phyloP scores from a whole-genome alignment of 768 basidiomycete genomes.

The Sutorius australiensis region DNA sequence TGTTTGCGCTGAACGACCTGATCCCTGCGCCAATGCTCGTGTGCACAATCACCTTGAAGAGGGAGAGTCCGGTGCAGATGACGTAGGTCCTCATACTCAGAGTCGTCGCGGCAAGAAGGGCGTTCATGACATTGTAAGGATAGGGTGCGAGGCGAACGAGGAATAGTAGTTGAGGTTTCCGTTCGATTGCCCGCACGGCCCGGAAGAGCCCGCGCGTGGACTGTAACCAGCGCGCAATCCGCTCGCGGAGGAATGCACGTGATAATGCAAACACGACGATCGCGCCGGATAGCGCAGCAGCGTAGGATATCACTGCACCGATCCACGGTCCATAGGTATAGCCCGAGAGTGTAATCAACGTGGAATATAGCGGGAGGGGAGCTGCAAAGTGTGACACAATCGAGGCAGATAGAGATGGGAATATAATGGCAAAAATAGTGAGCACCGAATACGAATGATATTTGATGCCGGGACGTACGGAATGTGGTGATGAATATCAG shows the following conservation, averaged over 20 bases:
- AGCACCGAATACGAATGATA: constrained; percentile 8
- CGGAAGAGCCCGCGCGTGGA: constrained; percentile 70
- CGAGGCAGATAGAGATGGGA: constrained; percentile 8
- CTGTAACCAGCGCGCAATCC: constrained; percentile 69
- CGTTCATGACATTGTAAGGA: constrained; percentile 94
- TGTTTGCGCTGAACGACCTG: constrained; percentile 64
- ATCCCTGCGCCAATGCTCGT: constrained; percentile 84
- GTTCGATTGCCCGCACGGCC: constrained; percentile 83
- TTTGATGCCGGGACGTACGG: constrained; percentile 49
- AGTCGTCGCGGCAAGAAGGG: constrained; percentile 80
- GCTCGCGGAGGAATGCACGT: constrained; percentile 65
- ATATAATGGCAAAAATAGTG: constrained; percentile 2
- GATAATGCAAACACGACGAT: constrained; percentile 80
- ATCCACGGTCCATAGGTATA: constrained; percentile 85
- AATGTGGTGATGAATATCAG: constrained; percentile 86
- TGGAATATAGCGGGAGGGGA: constrained; percentile 89
- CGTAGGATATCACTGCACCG: constrained; percentile 84
- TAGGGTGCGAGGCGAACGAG: constrained; percentile 91
- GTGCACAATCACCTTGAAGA: constrained; percentile 89
- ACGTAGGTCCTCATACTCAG: constrained; percentile 78
- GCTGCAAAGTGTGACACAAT: constrained; percentile 42
- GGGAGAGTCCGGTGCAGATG: constrained; percentile 73
- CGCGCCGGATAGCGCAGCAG: constrained; percentile 81
- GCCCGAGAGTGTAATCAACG: constrained; percentile 86
- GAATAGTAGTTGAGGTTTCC: constrained; percentile 82